Evolutionary conservation across 305 asterid genomes (phyloP).

Genomic region (Solanum hybrid): DNA sequence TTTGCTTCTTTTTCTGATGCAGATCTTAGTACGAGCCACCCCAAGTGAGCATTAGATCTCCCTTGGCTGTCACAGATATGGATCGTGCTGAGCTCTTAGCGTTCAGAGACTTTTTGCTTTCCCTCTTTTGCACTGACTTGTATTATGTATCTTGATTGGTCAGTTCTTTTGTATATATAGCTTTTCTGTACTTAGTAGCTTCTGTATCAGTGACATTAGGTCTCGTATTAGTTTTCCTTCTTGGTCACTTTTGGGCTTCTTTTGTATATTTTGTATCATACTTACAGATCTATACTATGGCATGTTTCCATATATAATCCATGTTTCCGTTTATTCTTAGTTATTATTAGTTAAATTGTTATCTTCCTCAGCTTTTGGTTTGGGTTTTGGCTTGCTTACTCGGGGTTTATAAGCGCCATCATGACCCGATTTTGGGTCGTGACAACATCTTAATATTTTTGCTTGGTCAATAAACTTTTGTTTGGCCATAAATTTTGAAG

Average conservation of each 20-base stretch:
- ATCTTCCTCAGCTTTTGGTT: too few relatives aligned
- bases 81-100: neutral
- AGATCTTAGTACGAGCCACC: neutral
- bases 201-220: neutral
- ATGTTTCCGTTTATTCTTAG: neutral
- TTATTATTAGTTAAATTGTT: too few relatives aligned
- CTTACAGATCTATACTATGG: neutral
- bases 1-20: too few relatives aligned
- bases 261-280: too few relatives aligned
- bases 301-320: neutral
- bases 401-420: neutral
- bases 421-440: neutral
- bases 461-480: neutral
- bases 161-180: neutral
- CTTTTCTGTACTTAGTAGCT: neutral
- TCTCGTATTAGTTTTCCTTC: neutral
- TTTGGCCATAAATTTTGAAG: neutral
- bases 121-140: neutral
- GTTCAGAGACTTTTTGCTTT: too few relatives aligned
- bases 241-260: neutral
- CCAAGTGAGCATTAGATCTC: neutral
- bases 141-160: neutral
- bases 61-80: neutral
- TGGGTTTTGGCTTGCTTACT: neutral
- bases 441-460: neutral